Base-by-base conservation (phyloP, 331 rosid genomes). In the Stylosanthes scabra region DNA sequence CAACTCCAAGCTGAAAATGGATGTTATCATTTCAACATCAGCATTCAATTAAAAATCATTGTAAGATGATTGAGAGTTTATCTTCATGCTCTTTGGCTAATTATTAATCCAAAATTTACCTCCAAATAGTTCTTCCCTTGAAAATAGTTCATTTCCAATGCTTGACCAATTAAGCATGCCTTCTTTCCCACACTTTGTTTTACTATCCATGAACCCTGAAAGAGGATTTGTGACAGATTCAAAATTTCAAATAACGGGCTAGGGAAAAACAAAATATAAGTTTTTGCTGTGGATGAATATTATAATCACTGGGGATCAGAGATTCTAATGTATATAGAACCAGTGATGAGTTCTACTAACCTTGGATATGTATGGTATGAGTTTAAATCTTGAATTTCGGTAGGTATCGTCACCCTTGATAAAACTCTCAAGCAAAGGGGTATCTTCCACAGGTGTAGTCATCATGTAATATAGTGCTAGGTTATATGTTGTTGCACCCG, bases 191-290 rank as follows among this genome's bases (percentile, higher is more conserved):
- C 99, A 75, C 96, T 91, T 72, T 91, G 99, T 83, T 94, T 94
- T 42, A 91, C 99, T 76, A 94, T 94, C 99, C 99, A 94, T 50
- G 97, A 91, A 70, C 99, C 99, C 99, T 91, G 83, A 68, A 68
- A 74, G 44, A 83, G 58, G 62, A 78, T 67, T 50, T 63, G 12
- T 42, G 75, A 70, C 44, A 46, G 74, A 37, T 39, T 45, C 3
- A 28, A 47, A 10, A 4, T 11, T 46, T 46, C 51, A 46, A 46
- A 16, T 52, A 49, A 58, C 3, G 56, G 31, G 60, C 68, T 45
- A 73, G 74, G 54, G 65, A 11, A 3, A n/a, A n/a, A n/a, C n/a
- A 25, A 58, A 80, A 57, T 14, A 13, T 50, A 52, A 6, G 63
- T 63, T 42, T 82, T 63, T 27, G 41, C 51, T 46, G 51, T 46